Evolutionary conservation across 139 green algal species (phyloP), one percentile per base, ranked within the genome.

Genomic region (Picochlorum sp.): DNA sequence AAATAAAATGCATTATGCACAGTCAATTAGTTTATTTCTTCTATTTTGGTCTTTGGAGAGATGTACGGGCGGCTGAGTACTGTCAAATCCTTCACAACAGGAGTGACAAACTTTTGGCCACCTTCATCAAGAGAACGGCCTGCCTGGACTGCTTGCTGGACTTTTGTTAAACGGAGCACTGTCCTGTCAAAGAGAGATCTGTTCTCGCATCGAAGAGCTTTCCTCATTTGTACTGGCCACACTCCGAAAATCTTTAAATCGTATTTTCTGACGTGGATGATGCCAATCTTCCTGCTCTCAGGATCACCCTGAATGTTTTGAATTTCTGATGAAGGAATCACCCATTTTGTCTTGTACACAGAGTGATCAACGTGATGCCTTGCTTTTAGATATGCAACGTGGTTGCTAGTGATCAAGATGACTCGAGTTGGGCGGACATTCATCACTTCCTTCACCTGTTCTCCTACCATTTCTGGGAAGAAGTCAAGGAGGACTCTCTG

Each of bases 341-440:
- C 23, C 78, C 78, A 85, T 66, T 76, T 78, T 66, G 72, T 54
- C 23, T 57, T 67, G 76, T 85, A 85, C 31, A 70, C 70, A 4
- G 77, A 72, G 41, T 70, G 60, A 28, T 56, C 37, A 11, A 45
- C 37, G 38, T 52, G 24, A 59, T 70, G 62, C 28, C 62, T 67
- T 16, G 61, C 60, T 7, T 63, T 63, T 49, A 92, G 60, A 74
- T 91, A 90, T 10, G 77, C 77, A 18, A 94, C 59, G 64, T 94
- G 86, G 1, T 23, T 60, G 61, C 78, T 62, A 6, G 84, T 92
- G 31, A 94, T 73, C 66, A 94, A 69, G 65, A 93, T 63, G 21
- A 90, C 74, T 24, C 87, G 80, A 2, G 66, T 75, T 20, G 59
- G 45, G 2, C 78, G 72, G 7, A 80, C 72, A 23, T 77, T 75